Evolutionary conservation across 805 yeast genomes (phyloP).

Genomic region (Lipomyces orientalis): DNA sequence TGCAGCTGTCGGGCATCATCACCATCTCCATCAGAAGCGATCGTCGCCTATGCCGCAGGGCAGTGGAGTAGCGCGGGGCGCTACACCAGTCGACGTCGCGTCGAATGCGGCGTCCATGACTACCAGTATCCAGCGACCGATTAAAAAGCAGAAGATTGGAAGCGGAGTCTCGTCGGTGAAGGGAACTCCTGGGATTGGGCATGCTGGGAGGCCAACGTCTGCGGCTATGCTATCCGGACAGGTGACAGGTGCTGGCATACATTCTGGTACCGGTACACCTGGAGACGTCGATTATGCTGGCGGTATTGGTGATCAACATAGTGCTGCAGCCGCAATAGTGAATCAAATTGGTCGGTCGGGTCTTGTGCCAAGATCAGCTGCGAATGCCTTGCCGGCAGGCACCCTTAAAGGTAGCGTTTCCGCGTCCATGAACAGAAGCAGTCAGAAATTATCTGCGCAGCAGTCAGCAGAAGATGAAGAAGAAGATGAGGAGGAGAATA

Average conservation of each 20-base stretch:
- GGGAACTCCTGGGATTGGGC: constrained; percentile 7
- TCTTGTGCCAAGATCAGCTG: constrained; percentile 28
- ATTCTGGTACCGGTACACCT: neutral
- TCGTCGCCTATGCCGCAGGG: neutral
- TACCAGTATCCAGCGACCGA: constrained; percentile 10
- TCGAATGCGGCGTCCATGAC: constrained; percentile 12
- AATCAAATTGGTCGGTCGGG: constrained; percentile 29
- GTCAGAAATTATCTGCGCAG: constrained; percentile 3
- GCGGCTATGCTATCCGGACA: neutral
- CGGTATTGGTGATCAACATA: constrained; percentile 13
- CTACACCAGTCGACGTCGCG: constrained; percentile 1
- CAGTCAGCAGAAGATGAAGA: constrained; percentile 22
- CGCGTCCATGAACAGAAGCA: neutral
- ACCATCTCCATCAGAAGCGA: neutral
- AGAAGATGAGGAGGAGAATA: constrained; percentile 42
- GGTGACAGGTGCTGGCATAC: neutral
- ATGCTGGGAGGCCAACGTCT: neutral
- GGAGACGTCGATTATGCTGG: neutral
- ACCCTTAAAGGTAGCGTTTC: neutral
- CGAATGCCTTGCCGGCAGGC: constrained; percentile 21
- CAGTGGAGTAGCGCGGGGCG: neutral
- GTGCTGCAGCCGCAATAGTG: constrained; percentile 27
- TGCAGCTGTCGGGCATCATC: constrained; percentile 7
- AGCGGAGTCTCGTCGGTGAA: constrained; percentile 3
- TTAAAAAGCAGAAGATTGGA: constrained; percentile 19